A percentile compares a stretch with the other conserved stretches of the same genome.
Conservation (phyloP, 495 filamentous ascomycete species). For the Articulospora tetracladia region DNA sequence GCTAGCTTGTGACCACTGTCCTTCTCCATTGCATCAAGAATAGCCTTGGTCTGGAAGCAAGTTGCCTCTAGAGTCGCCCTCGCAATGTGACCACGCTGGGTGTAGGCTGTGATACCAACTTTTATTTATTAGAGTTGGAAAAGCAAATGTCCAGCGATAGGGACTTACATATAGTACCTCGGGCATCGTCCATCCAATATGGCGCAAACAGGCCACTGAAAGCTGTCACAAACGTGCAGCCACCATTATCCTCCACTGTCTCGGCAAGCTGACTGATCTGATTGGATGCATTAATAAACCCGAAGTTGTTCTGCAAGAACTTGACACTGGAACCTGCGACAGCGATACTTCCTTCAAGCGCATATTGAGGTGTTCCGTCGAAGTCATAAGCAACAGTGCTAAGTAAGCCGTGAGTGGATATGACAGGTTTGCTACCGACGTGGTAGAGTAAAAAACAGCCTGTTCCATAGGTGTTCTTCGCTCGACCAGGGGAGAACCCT, state of each 20-base stretch:
- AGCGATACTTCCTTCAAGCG: slow-evolving; percentile 86
- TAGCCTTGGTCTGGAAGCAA: slow-evolving; percentile 92
- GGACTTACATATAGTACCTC: slow-evolving; percentile 60
- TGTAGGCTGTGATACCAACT: slow-evolving; percentile 86
- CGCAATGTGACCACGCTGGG: slow-evolving; percentile 83
- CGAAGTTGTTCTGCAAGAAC: slow-evolving; percentile 85
- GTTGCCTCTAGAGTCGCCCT: slow-evolving; percentile 91
- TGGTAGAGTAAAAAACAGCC: slow-evolving; percentile 95
- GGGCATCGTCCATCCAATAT: slow-evolving; percentile 95
- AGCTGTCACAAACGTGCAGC: slow-evolving; percentile 91
- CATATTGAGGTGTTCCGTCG: slow-evolving; percentile 77
- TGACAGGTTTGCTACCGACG: slow-evolving; percentile 82
- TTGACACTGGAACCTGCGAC: slow-evolving; percentile 86
- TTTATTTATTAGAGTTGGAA: background rate
- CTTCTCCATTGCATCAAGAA: slow-evolving; percentile 89
- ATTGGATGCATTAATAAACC: slow-evolving; percentile 69
- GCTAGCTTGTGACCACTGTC: slow-evolving; percentile 75
- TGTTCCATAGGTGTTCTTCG: slow-evolving; percentile 95
- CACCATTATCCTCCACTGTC: slow-evolving; percentile 79
- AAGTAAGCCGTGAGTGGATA: slow-evolving; percentile 82
- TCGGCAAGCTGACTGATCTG: slow-evolving; percentile 79
- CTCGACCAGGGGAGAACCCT: slow-evolving; percentile 77
- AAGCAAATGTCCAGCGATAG: background rate
- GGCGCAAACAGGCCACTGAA: slow-evolving; percentile 96
- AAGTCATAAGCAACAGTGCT: slow-evolving; percentile 87